Base-by-base conservation (phyloP, 768 basidiomycete genomes). In the Russula olivacea region DNA sequence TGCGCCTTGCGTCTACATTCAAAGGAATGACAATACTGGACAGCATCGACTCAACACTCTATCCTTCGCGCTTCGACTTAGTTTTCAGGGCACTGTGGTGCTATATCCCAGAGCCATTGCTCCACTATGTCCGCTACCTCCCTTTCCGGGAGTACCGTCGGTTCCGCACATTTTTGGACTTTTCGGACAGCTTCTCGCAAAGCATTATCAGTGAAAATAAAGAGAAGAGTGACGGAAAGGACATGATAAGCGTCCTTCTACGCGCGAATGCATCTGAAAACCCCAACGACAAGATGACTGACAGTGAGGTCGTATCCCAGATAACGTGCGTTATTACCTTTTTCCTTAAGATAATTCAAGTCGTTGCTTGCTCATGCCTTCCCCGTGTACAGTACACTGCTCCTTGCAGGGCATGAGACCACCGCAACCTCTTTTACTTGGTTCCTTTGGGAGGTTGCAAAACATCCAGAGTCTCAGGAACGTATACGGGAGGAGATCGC, bases 321-420 rank as follows among this genome's bases (percentile, higher is more conserved):
- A 67, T 67, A 38, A 48, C 56, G 66, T 67, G 21, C 64, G 57
- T 49, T 28, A 19, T 41, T 17, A 28, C 30, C 10, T 32, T 54
- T 25, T 10, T 1, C 0, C 10, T n/a, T 52, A 30, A 15, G 14
- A 17, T 41, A 8, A 15, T 32, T 15, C 2, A 6, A 21, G 14
- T 19, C 36, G 5, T 15, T 10, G 4, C 7, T 21, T 23, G 7
- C 34, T 58, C 40, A 54, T 38, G 14, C 25, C 30, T 23, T 25
- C 32, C 12, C 21, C 25, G 43, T 41, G 14, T 61, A 28, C 47
- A 67, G 66, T 14, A 43, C 52, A 2, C 4, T 67, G 6, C 43
- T 67, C 28, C 34, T 67, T 12, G 66, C 66, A 21, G 66, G 66
- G 2, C 66, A 67, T n/a, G 66, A 67, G 19, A 65, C 64, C 15